A percentile compares a stretch with the other conserved stretches of the same genome.
Conservation (phyloP, 1,284 basidiomycete species). For the Ceratobasidium sp. region DNA sequence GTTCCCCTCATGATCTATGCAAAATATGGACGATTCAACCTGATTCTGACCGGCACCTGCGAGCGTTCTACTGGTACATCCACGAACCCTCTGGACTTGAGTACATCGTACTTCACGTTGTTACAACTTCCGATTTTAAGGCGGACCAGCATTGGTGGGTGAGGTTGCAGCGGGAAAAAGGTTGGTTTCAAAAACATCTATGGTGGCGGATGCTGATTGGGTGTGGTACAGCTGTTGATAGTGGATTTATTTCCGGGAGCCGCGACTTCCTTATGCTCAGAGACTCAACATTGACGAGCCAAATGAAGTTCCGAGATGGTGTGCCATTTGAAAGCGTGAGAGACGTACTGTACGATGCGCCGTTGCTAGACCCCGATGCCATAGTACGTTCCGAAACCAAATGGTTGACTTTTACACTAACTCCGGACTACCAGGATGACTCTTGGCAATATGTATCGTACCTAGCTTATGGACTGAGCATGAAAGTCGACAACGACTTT, state of each 20-base stretch:
- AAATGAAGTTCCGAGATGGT: not conserved
- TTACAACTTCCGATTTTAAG: not conserved
- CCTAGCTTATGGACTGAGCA: not conserved
- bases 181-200: not conserved
- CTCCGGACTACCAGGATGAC: not conserved
- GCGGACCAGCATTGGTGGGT: not conserved
- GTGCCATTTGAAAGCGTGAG: not conserved
- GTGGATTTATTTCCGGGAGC: not conserved
- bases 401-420: not conserved
- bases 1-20: constrained; percentile 3
- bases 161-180: not conserved
- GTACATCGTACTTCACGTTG: not conserved
- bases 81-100: not conserved
- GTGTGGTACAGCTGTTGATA: not conserved
- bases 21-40: constrained; percentile 3
- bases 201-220: not conserved
- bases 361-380: not conserved
- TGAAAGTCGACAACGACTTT: not conserved
- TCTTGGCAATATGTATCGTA: constrained; percentile 1
- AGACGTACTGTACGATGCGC: not conserved
- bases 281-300: not conserved
- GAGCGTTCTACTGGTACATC: not conserved
- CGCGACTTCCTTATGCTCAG: not conserved
- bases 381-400: not conserved
- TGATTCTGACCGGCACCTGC: not conserved